Conservation (phyloP, 768 basidiomycete species). For the Mycena vulgaris region DNA sequence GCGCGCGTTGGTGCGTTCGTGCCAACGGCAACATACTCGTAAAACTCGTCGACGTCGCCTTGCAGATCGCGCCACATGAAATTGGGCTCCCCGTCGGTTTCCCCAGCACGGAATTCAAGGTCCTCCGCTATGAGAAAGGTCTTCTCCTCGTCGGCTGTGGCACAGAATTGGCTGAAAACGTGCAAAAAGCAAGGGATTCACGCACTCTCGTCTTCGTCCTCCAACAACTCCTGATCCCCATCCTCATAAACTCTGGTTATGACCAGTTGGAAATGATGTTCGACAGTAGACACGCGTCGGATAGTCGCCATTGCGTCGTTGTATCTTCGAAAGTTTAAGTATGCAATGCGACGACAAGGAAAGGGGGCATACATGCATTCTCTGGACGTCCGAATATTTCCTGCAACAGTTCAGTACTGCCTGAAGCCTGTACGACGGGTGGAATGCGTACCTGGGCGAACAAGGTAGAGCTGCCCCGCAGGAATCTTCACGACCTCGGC, state of each 20-base stretch:
- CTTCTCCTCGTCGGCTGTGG: conserved; percentile 91
- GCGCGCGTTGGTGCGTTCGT: conserved; percentile 87
- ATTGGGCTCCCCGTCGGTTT: conserved; percentile 82
- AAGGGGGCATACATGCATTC: conserved; percentile 93
- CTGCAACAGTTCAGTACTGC: conserved; percentile 11
- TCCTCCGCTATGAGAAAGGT: conserved; percentile 93
- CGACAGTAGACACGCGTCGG: conserved; percentile 83
- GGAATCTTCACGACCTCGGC: conserved; percentile 96
- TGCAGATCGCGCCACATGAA: conserved; percentile 94
- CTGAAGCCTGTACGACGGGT: background rate
- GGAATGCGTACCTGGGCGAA: conserved; percentile 72
- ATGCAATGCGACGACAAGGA: background rate
- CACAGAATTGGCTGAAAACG: background rate
- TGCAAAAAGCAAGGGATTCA: conserved; percentile 27
- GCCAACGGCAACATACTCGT: conserved; percentile 89
- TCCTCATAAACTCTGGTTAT: conserved; percentile 98
- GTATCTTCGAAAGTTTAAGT: conserved; percentile 69
- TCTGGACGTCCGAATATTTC: conserved; percentile 90
- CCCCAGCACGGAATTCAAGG: conserved; percentile 86
- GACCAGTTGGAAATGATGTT: conserved; percentile 91
- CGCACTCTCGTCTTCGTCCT: conserved; percentile 93
- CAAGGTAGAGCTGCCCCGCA: conserved; percentile 91
- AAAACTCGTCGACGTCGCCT: conserved; percentile 93
- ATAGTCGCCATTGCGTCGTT: conserved; percentile 97
- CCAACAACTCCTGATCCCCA: conserved; percentile 93